Conservation (phyloP, 2,329 filamentous ascomycete species). For the Fusarium heterosporum region DNA sequence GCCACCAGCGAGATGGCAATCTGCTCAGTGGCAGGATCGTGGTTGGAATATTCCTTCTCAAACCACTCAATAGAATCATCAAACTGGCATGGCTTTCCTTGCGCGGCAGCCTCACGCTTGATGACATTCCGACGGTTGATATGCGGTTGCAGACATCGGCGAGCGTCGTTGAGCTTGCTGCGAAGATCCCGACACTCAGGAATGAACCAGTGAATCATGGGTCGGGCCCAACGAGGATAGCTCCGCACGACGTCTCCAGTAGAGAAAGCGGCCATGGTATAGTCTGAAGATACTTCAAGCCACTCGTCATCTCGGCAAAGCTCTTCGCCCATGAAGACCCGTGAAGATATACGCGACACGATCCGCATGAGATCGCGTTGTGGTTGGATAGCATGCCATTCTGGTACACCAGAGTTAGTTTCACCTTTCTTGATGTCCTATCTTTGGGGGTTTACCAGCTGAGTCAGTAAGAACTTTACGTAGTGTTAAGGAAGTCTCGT, state of each 20-base stretch:
- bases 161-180: conserved; percentile 40
- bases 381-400: conserved; percentile 8
- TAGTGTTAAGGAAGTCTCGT: neutral
- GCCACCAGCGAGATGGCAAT: conserved; percentile 57
- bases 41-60: conserved; percentile 57
- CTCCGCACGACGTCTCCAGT: conserved; percentile 49
- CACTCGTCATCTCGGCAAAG: conserved; percentile 59
- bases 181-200: conserved; percentile 48
- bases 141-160: conserved; percentile 41
- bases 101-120: conserved; percentile 20
- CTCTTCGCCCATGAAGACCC: conserved; percentile 55
- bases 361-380: neutral
- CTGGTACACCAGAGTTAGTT: neutral
- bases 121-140: conserved; percentile 49
- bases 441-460: neutral
- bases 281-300: conserved; percentile 58
- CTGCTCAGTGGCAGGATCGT: conserved; percentile 33
- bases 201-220: conserved; percentile 59
- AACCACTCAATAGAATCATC: conserved; percentile 66
- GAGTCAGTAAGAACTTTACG: conserved; percentile 3
- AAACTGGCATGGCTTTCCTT: neutral
- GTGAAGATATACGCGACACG: conserved; percentile 39
- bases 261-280: conserved; percentile 57
- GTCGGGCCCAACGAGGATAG: conserved; percentile 59
- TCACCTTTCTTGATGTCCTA: accelerated